A percentile compares a stretch with the other conserved stretches of the same genome.
Conservation (phyloP, 108 stramenopile species). For the Ochromonas danica region DNA sequence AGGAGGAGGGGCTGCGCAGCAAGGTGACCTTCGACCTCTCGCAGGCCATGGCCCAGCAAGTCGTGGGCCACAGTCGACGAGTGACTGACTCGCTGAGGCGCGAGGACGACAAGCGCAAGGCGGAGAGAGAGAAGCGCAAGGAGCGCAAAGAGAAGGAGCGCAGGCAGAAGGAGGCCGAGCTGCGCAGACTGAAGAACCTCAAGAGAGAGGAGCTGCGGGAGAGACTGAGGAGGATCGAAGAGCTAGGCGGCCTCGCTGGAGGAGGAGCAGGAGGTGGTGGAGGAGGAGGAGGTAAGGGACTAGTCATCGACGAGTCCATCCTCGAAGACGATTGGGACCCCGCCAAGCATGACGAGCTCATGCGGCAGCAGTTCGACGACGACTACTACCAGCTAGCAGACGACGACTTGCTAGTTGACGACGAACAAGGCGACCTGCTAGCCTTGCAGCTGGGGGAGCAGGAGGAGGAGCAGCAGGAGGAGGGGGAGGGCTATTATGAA, state of each 20-base stretch:
- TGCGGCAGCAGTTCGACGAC: conserved; percentile 84
- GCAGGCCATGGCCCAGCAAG: conserved; percentile 23
- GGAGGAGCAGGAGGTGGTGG: too few species aligned
- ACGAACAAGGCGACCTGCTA: too few species aligned
- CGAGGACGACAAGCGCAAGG: conserved; percentile 80
- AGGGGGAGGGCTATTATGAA: conserved; percentile 60
- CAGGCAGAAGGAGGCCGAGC: conserved; percentile 84
- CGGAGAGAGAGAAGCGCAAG: conserved; percentile 76
- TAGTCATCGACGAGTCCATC: conserved; percentile 55
- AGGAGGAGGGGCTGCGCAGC: neutral
- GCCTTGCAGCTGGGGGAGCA: conserved; percentile 21
- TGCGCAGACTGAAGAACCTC: conserved; percentile 89
- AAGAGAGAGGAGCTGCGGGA: conserved; percentile 80
- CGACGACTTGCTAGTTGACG: too few species aligned
- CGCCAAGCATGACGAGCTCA: conserved; percentile 76
- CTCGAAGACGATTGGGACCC: conserved; percentile 95
- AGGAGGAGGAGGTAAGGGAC: neutral
- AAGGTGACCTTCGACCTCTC: neutral
- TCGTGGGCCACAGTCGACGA: conserved; percentile 42
- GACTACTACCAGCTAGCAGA: conserved; percentile 86
- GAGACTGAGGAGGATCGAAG: conserved; percentile 60
- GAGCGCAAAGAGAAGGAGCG: conserved; percentile 90
- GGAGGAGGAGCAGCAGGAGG: conserved; percentile 51
- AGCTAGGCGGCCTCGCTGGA: conserved; percentile 72
- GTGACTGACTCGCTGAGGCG: conserved; percentile 69